Evolutionary conservation across 495 filamentous ascomycete genomes (phyloP).

Genomic region (Clavariopsis aquatica): DNA sequence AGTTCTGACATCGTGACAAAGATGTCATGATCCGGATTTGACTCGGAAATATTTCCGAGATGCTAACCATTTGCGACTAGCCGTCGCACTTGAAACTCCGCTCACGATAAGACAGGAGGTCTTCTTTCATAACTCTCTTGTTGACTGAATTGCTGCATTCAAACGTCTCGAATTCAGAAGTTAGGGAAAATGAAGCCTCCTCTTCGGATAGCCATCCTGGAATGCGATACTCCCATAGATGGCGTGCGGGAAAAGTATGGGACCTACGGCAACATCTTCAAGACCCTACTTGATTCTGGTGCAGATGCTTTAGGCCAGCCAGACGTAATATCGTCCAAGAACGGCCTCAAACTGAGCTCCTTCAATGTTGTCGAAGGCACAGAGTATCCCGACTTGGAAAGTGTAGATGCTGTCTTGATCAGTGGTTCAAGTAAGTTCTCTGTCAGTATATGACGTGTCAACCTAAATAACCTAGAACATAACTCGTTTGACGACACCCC

Average conservation of each 20-base stretch:
- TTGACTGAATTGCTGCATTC: not conserved
- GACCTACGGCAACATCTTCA: constrained; percentile 74
- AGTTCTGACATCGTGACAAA: not conserved
- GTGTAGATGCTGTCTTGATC: constrained; percentile 79
- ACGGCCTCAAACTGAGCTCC: constrained; percentile 58
- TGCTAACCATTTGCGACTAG: not conserved
- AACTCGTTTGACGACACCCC: constrained; percentile 67
- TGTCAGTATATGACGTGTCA: not conserved
- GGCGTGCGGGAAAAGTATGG: constrained; percentile 62
- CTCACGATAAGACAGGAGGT: constrained; percentile 5
- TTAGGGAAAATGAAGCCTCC: constrained; percentile 48
- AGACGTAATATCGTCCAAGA: constrained; percentile 38
- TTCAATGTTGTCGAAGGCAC: constrained; percentile 68
- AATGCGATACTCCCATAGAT: constrained; percentile 72
- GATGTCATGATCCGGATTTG: not conserved
- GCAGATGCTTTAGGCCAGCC: constrained; percentile 52
- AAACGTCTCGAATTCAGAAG: not conserved
- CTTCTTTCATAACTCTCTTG: constrained; percentile 2
- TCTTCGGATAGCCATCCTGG: constrained; percentile 79
- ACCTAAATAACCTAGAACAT: constrained; percentile 45
- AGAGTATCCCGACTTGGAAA: constrained; percentile 67
- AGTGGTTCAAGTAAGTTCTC: constrained; percentile 62
- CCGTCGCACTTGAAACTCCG: not conserved
- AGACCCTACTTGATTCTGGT: constrained; percentile 56
- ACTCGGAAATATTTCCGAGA: constrained; percentile 2